A percentile compares a stretch with the other conserved stretches of the same genome.
Evolutionary conservation across 768 basidiomycete genomes (phyloP).

Genomic region (Austroboletus festivus): DNA sequence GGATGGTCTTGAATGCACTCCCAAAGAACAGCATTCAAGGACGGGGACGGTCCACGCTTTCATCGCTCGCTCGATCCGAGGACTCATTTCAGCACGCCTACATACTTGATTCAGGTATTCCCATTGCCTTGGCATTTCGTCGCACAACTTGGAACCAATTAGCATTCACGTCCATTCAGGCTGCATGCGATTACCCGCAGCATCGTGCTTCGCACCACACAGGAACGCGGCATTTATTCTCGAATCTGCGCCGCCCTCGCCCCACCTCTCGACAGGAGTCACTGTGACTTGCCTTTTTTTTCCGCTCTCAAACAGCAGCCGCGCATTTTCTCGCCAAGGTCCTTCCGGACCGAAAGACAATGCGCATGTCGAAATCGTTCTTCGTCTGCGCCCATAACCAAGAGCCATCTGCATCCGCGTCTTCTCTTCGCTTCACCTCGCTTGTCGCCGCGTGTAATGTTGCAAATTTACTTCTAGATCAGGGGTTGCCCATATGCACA

Average conservation of each 20-base stretch:
- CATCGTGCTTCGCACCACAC: constrained; percentile 1
- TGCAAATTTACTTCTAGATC: constrained; percentile 10
- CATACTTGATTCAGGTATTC: background rate
- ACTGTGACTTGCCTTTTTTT: constrained; percentile 10
- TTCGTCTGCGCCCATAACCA: constrained; percentile 9
- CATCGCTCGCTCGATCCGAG: constrained; percentile 13
- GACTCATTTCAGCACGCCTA: background rate
- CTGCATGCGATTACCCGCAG: background rate
- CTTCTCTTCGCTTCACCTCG: constrained; percentile 5
- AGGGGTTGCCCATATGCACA: background rate
- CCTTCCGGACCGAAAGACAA: constrained; percentile 24
- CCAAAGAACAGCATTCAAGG: background rate
- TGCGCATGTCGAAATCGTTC: too few species aligned
- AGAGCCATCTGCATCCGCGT: background rate
- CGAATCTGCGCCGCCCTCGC: constrained; percentile 4
- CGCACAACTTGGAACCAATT: background rate
- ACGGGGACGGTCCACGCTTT: background rate
- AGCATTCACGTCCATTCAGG: constrained; percentile 2
- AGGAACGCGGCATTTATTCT: constrained; percentile 1
- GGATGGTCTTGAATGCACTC: background rate
- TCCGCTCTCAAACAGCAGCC: constrained; percentile 13
- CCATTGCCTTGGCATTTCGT: background rate
- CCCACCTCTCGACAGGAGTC: constrained; percentile 8
- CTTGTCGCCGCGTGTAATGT: constrained; percentile 12
- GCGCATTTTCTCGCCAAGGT: too few species aligned